phyloP scores from a whole-genome alignment of 208 protist species.

The Acanthamoeba culbertsoni region DNA sequence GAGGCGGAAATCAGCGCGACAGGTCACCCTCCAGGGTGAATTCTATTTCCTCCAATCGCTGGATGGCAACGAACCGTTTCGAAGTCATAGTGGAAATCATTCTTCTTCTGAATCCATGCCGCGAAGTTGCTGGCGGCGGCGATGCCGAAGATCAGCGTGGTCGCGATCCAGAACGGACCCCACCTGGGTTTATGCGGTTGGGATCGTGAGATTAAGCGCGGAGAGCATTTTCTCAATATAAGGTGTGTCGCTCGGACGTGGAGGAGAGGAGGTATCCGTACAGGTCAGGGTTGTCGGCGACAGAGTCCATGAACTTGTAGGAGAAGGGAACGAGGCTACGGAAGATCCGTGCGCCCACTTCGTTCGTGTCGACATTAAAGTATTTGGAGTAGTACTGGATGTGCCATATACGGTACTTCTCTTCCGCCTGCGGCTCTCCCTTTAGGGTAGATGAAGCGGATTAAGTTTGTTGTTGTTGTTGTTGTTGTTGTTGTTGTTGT shows the following conservation, averaged over 20 bases:
- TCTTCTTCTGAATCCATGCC: background rate
- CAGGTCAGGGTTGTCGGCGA: conserved; percentile 46
- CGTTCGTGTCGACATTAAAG: conserved; percentile 57
- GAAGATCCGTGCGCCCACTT: background rate
- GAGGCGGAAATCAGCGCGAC: too few relatives aligned
- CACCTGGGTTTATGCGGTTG: too few relatives aligned
- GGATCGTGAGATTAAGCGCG: too few relatives aligned
- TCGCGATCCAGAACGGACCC: conserved; percentile 46
- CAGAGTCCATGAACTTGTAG: background rate
- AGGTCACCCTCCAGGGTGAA: too few relatives aligned
- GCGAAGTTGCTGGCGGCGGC: conserved; percentile 50
- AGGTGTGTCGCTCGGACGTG: background rate
- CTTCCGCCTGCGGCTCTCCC: too few relatives aligned
- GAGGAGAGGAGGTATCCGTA: background rate
- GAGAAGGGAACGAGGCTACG: conserved; percentile 22
- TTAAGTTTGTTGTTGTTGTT: too few relatives aligned
- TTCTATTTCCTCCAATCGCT: too few relatives aligned
- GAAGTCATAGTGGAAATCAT: conserved; percentile 57
- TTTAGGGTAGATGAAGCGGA: too few relatives aligned
- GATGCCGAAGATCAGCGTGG: conserved; percentile 45
- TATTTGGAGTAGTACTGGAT: conserved; percentile 15
- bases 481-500: too few relatives aligned
- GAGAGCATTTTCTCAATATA: background rate
- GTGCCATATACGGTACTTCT: conserved; percentile 2
- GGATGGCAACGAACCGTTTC: conserved; percentile 28